Evolutionary conservation across 257 asterid genomes (phyloP), one percentile per base, ranked within the genome.

Genomic region (Forsythia viridissima): DNA sequence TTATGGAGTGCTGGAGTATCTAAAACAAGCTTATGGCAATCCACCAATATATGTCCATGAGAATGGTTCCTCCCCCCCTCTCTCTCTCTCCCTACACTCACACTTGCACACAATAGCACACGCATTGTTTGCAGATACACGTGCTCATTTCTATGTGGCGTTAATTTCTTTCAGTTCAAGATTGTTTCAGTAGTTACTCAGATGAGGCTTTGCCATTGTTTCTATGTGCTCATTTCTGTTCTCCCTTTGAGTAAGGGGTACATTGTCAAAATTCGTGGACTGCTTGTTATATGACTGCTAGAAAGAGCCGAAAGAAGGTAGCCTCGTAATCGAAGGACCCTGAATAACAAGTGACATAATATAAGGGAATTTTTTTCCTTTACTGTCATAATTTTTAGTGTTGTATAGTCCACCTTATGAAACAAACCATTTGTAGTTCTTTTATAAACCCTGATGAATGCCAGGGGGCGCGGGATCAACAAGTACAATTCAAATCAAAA

Each of bases 1-100:
- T 44, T 59, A 42, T 34, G 80, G 8, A 21, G 40, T 83, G 77
- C 90, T 91, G 46, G 85, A 83, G 74, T 68, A 82, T 80, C 52
- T 85, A n/a, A 91, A 90, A 78, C 79, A 86, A 55, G 81, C 68
- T 52, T 88, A 86, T 77, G 91, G 86, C 18, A 85, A 88, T 82
- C 91, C 89, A 20, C 86, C 90, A 2, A 30, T 89, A 66, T 90
- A 88, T 83, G 76, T 91, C 82, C 91, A 90, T 3, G 94, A 90
- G 80, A 90, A 90, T 68, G 90, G 94, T 87, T 21, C 16, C 65
- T 55, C 65, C 16, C 65, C 76, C 2, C 48, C 3, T 8, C 4
- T 9, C 4, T 8, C n/a, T n/a, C 11, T 8, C 4, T 0, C 4
- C 16, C 52, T 4, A 46, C 18, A 12, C 34, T 30, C 34, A 30